These are phyloP conservation scores for Candida gorgasii DNA, from an alignment of 805 yeast genomes.

Conservation along the genomic window DNA sequence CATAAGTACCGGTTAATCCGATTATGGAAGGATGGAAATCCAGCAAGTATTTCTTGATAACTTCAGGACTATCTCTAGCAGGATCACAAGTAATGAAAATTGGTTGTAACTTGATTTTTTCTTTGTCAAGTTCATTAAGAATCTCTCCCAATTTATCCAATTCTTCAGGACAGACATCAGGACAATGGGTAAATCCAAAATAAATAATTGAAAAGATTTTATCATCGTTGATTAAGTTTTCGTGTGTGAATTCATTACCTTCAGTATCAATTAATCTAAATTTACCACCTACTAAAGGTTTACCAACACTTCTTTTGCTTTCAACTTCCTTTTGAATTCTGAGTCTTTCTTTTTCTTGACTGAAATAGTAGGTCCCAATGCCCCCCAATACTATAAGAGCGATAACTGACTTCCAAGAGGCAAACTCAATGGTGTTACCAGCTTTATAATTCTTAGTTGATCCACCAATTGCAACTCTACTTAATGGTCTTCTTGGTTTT, in stretches of 20 bases:
- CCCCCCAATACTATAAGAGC: slow-evolving; percentile 71
- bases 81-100: slow-evolving; percentile 97
- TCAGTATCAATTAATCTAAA: slow-evolving; percentile 72
- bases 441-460: slow-evolving; percentile 38
- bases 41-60: slow-evolving; percentile 73
- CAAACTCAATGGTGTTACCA: slow-evolving; percentile 59
- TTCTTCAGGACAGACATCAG: slow-evolving; percentile 98
- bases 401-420: slow-evolving; percentile 82
- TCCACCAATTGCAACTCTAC: slow-evolving; percentile 79
- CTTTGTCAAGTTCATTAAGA: slow-evolving; percentile 54
- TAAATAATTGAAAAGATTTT: slow-evolving; percentile 78
- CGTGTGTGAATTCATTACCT: slow-evolving; percentile 73
- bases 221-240: slow-evolving; percentile 53
- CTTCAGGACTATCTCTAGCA: slow-evolving; percentile 87
- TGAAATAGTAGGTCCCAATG: slow-evolving; percentile 68
- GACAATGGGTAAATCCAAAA: slow-evolving; percentile 97
- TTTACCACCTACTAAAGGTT: slow-evolving; percentile 90
- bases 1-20: slow-evolving; percentile 91
- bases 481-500: slow-evolving; percentile 57
- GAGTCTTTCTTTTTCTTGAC: slow-evolving; percentile 72
- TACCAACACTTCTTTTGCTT: slow-evolving; percentile 84
- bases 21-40: slow-evolving; percentile 90
- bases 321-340: slow-evolving; percentile 78
- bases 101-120: slow-evolving; percentile 69
- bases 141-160: slow-evolving; percentile 85